Evolutionary conservation across 331 rosid genomes (phyloP).

Genomic region (Malus hybrid): DNA sequence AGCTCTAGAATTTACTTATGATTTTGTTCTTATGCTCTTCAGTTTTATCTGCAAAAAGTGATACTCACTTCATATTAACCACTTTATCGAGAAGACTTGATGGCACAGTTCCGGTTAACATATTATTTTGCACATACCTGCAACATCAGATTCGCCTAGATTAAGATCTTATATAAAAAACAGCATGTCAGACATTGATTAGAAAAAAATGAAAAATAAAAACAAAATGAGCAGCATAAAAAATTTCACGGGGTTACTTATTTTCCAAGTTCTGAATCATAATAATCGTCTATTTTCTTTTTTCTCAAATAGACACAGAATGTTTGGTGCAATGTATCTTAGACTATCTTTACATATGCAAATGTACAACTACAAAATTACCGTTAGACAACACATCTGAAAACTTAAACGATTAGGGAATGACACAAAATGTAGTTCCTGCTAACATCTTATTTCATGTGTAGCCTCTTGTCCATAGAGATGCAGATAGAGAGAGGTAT

Average conservation of each 20-base stretch:
- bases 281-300: neutral
- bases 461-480: no score
- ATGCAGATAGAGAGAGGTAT: no score
- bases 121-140: slow-evolving; percentile 84
- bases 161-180: neutral
- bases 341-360: neutral
- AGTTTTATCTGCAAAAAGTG: slow-evolving; percentile 5
- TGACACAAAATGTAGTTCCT: neutral
- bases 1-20: neutral
- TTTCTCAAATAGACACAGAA: neutral
- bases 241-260: neutral
- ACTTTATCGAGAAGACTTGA: slow-evolving; percentile 47
- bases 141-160: slow-evolving; percentile 22
- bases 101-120: slow-evolving; percentile 74
- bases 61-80: slow-evolving; percentile 53
- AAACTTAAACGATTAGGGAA: neutral
- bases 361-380: neutral
- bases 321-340: neutral
- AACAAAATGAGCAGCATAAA: neutral
- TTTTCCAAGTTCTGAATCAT: neutral
- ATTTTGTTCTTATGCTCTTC: neutral
- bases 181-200: neutral
- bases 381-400: neutral
- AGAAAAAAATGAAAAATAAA: neutral
- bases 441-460: neutral